phyloP scores from a whole-genome alignment of 768 basidiomycete genomes.

The Phylloporus rhodoxanthus region DNA sequence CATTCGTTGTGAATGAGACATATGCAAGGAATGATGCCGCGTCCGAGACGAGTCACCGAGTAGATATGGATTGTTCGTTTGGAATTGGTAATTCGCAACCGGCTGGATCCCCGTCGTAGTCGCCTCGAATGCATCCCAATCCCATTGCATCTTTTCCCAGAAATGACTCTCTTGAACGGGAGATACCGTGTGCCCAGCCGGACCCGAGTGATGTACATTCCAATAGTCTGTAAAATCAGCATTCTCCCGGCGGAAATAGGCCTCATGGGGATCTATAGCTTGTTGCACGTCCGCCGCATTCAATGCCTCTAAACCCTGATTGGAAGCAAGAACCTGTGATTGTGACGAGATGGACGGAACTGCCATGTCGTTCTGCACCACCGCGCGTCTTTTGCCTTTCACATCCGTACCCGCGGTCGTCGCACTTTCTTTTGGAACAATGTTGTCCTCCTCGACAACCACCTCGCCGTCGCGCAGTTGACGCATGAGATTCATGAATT shows the following conservation, averaged over 20 bases:
- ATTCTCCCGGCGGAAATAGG: conserved; percentile 69
- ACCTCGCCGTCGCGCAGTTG: conserved; percentile 76
- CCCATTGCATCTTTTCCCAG: conserved; percentile 67
- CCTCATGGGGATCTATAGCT: conserved; percentile 46
- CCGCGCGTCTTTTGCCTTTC: conserved; percentile 64
- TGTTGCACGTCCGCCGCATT: conserved; percentile 16
- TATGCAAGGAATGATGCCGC: conserved; percentile 40
- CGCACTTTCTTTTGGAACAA: conserved; percentile 50
- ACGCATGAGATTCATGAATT: conserved; percentile 82
- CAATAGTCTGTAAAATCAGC: conserved; percentile 60
- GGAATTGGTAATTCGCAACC: conserved; percentile 62
- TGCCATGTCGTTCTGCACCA: conserved; percentile 7
- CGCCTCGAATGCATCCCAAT: conserved; percentile 82
- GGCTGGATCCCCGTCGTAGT: conserved; percentile 58
- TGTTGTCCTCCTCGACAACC: conserved; percentile 69
- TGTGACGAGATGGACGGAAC: conserved; percentile 8
- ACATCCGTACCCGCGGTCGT: conserved; percentile 31
- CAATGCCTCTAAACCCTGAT: conserved; percentile 19
- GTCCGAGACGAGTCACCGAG: conserved; percentile 50
- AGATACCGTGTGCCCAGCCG: conserved; percentile 6
- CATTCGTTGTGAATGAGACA: conserved; percentile 22
- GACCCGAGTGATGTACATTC: conserved; percentile 37
- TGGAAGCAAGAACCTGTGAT: conserved; percentile 4
- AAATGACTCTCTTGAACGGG: conserved; percentile 23
- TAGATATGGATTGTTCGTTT: conserved; percentile 72